A percentile compares a stretch with the other conserved stretches of the same genome.
Conservation (phyloP, 345 rosid genomes). For the Barbarea vulgaris region DNA sequence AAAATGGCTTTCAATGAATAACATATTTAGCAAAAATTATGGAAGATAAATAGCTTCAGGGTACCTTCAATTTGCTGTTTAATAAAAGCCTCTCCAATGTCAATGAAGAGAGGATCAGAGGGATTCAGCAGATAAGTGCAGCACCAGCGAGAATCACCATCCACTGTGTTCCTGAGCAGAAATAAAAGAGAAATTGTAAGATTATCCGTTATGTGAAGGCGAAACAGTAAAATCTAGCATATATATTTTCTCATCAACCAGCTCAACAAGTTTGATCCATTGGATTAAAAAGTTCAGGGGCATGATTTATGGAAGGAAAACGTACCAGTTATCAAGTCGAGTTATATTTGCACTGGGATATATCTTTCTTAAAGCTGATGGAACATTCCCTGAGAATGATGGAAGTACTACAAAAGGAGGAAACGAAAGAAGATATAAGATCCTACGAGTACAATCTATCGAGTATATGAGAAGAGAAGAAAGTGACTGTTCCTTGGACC, state of each 20-base stretch:
- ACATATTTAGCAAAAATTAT: slow-evolving; percentile 3
- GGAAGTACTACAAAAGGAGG: slow-evolving; percentile 70
- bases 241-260: neutral
- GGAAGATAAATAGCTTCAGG: slow-evolving; percentile 17
- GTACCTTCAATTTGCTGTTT: slow-evolving; percentile 74
- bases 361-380: slow-evolving; percentile 72
- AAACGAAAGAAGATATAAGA: slow-evolving; percentile 18
- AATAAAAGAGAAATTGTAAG: slow-evolving; percentile 11
- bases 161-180: slow-evolving; percentile 84
- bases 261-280: neutral
- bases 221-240: neutral
- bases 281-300: neutral
- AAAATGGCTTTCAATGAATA: neutral
- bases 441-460: neutral
- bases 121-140: slow-evolving; percentile 95
- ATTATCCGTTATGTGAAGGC: neutral
- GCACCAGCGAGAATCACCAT: slow-evolving; percentile 85
- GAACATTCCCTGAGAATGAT: slow-evolving; percentile 96
- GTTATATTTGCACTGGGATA: slow-evolving; percentile 85
- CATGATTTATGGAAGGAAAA: neutral
- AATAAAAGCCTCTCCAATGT: slow-evolving; percentile 87
- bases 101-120: slow-evolving; percentile 80
- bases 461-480: slow-evolving; percentile 4
- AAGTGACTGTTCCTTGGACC: slow-evolving; percentile 46
- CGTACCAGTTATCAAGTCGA: slow-evolving; percentile 91